These are phyloP conservation scores for Kwoniella botswanensis DNA, from an alignment of 768 basidiomycete genomes.

Conservation along the genomic window DNA sequence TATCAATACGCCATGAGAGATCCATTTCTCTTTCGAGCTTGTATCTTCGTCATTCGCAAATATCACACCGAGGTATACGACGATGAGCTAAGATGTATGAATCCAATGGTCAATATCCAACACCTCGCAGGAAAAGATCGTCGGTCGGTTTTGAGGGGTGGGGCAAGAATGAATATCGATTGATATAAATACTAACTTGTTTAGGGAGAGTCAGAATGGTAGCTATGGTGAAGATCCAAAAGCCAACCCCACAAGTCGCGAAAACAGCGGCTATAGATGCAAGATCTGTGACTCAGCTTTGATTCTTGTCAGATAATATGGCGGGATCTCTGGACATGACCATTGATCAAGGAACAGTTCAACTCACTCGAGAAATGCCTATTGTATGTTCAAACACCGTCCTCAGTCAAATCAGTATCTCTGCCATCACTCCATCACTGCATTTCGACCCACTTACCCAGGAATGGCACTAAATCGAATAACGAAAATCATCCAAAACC, in stretches of 20 bases:
- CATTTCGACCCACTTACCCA: slow-evolving; percentile 40
- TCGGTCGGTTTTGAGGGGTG: background rate
- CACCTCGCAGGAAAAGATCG: background rate
- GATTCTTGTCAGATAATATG: background rate
- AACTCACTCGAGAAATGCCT: slow-evolving; percentile 33
- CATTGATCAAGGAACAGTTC: background rate
- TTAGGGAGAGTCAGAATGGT: slow-evolving; percentile 54
- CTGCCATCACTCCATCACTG: background rate
- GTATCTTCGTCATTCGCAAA: slow-evolving; percentile 57
- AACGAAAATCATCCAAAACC: slow-evolving; percentile 57
- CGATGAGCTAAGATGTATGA: slow-evolving; percentile 67
- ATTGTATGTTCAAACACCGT: background rate
- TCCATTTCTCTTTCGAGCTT: slow-evolving; percentile 64
- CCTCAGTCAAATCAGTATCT: slow-evolving; percentile 2
- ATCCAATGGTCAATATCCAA: background rate
- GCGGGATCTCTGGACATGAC: background rate
- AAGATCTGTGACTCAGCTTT: background rate
- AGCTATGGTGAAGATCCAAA: slow-evolving; percentile 52
- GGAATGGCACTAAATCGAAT: slow-evolving; percentile 58
- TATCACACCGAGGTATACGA: slow-evolving; percentile 82
- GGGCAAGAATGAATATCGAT: background rate
- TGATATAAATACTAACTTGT: slow-evolving; percentile 40
- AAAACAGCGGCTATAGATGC: slow-evolving; percentile 51
- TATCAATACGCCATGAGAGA: slow-evolving; percentile 72
- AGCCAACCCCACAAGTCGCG: slow-evolving; percentile 54